These are phyloP conservation scores for Salix arbutifolia DNA, from an alignment of 345 rosid genomes.

Conservation along the genomic window DNA sequence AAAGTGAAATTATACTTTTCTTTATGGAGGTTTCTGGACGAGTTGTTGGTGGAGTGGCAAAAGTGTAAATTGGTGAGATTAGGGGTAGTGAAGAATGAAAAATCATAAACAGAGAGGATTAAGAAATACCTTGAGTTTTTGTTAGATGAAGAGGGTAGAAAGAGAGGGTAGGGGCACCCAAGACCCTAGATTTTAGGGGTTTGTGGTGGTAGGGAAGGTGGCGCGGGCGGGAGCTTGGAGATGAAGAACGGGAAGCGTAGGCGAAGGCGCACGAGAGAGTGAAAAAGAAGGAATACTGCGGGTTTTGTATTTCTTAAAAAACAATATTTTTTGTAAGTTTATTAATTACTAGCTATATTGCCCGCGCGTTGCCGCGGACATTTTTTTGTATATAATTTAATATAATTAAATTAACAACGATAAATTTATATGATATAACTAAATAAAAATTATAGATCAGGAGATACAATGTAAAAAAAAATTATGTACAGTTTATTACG, in stretches of 20 bases:
- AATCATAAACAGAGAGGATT: background rate
- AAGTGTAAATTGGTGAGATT: background rate
- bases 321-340: too few relatives aligned
- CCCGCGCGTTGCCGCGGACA: too few relatives aligned
- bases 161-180: background rate
- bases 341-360: too few relatives aligned
- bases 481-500: too few relatives aligned
- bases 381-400: too few relatives aligned
- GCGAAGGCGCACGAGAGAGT: background rate
- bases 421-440: too few relatives aligned
- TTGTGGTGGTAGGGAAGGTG: background rate
- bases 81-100: background rate
- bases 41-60: background rate
- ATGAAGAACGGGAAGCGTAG: background rate
- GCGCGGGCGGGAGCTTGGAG: constrained; percentile 7
- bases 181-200: constrained; percentile 9
- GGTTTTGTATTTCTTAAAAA: background rate
- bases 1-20: background rate
- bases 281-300: background rate
- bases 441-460: too few relatives aligned
- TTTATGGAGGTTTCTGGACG: background rate
- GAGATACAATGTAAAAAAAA: too few relatives aligned
- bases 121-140: background rate
- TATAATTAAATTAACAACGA: too few relatives aligned
- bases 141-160: background rate